phyloP scores from a whole-genome alignment of 2,329 filamentous ascomycete species.

The Teratosphaeriaceae sp. region DNA sequence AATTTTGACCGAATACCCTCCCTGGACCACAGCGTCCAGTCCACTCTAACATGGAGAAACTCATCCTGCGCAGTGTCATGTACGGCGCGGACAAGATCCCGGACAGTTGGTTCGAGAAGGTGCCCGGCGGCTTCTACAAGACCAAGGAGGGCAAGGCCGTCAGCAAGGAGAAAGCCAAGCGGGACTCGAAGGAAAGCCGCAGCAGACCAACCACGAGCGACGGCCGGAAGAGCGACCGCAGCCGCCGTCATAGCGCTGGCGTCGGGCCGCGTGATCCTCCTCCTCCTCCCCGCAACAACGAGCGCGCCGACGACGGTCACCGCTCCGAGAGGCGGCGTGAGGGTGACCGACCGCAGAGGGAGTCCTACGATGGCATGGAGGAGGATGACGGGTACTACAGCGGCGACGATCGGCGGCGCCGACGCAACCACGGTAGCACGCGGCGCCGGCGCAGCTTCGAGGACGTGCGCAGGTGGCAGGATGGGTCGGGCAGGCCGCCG shows the following conservation, averaged over 20 bases:
- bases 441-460: slow-evolving; percentile 12
- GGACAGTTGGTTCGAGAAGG: slow-evolving; percentile 32
- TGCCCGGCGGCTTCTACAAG: slow-evolving; percentile 31
- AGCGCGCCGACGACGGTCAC: slow-evolving; percentile 21
- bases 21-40: neutral
- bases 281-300: slow-evolving; percentile 14
- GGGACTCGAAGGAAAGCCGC: slow-evolving; percentile 7
- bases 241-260: slow-evolving; percentile 18
- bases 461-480: slow-evolving; percentile 18
- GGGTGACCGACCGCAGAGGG: neutral
- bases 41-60: slow-evolving; percentile 17
- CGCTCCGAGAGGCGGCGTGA: slow-evolving; percentile 11
- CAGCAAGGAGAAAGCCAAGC: slow-evolving; percentile 9
- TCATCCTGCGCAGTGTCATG: slow-evolving; percentile 20
- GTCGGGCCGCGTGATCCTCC: slow-evolving; percentile 3
- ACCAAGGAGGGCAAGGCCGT: slow-evolving; percentile 20
- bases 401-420: slow-evolving; percentile 18
- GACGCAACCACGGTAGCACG: slow-evolving; percentile 8
- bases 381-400: slow-evolving; percentile 18
- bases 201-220: slow-evolving; percentile 9
- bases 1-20: neutral
- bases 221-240: slow-evolving; percentile 2
- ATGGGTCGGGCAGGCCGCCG: slow-evolving; percentile 14
- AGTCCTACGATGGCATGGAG: slow-evolving; percentile 18
- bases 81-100: slow-evolving; percentile 32